Conservation (phyloP, 345 rosid species). For the Gossypium longicalyx region DNA sequence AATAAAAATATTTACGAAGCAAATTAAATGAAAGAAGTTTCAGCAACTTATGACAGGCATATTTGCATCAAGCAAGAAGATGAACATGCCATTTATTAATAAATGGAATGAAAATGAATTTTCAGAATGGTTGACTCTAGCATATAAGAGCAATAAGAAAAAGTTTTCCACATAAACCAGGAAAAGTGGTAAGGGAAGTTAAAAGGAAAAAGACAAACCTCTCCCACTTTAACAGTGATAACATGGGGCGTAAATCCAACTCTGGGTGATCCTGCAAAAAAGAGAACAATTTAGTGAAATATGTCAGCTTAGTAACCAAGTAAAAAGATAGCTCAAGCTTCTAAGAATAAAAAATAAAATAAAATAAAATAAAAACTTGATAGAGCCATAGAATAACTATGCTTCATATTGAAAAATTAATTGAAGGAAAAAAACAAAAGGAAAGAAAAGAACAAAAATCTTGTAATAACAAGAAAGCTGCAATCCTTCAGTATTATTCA, state of each 20-base stretch:
- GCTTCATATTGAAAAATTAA: neutral
- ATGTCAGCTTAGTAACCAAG: neutral
- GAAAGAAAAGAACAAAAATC: neutral
- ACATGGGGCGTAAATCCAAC: slow-evolving; percentile 57
- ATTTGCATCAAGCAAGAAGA: neutral
- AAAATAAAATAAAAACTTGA: neutral
- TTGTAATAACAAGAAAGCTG: slow-evolving; percentile 10
- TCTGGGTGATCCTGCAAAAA: slow-evolving; percentile 46
- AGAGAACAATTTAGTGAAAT: neutral
- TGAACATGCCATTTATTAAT: neutral
- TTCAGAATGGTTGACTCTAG: neutral
- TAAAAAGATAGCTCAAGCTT: neutral
- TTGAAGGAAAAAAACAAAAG: neutral
- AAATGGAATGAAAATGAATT: neutral
- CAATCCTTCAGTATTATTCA: neutral
- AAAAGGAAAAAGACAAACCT: slow-evolving; percentile 40
- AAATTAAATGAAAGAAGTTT: neutral
- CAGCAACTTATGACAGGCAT: neutral
- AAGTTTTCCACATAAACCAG: neutral
- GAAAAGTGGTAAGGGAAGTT: slow-evolving; percentile 9
- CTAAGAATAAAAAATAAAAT: too few species aligned
- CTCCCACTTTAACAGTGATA: slow-evolving; percentile 65
- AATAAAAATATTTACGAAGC: neutral
- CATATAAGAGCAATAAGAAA: neutral
- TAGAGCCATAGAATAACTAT: neutral